A percentile compares a stretch with the other conserved stretches of the same genome.
phyloP scores from a whole-genome alignment of 805 yeast genomes.

The Kregervanrija pseudodelftensis region DNA sequence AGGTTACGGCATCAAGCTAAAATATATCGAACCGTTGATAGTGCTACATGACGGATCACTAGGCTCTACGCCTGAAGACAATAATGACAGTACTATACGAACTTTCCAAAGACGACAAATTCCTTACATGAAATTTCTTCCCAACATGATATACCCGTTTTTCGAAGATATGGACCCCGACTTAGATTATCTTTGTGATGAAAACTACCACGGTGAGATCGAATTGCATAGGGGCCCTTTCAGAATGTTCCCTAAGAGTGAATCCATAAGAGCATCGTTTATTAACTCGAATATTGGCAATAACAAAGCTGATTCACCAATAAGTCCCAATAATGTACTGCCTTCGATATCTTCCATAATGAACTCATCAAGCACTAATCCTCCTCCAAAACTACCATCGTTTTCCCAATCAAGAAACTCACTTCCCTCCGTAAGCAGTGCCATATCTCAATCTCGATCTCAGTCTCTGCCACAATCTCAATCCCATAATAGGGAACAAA shows the following conservation, averaged over 20 bases:
- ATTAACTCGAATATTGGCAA: too few species aligned
- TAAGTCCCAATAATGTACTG: too few species aligned
- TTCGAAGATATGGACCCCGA: conserved; percentile 32
- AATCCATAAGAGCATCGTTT: too few species aligned
- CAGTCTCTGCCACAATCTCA: too few species aligned
- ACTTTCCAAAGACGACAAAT: conserved; percentile 33
- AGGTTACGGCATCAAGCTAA: conserved; percentile 43
- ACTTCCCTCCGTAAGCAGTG: too few species aligned
- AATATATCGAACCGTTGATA: conserved; percentile 38
- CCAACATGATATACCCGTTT: conserved; percentile 28
- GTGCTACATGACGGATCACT: conserved; percentile 19
- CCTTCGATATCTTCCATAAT: too few species aligned
- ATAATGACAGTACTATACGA: conserved; percentile 2
- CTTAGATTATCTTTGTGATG: conserved; percentile 23
- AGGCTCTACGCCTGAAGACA: conserved; percentile 8
- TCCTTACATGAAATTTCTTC: conserved; percentile 36
- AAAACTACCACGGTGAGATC: conserved; percentile 11
- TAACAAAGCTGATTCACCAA: too few species aligned
- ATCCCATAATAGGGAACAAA: too few species aligned
- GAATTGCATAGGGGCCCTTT: conserved; percentile 28
- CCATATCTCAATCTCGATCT: too few species aligned
- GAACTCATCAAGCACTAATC: too few species aligned
- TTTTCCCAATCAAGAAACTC: too few species aligned
- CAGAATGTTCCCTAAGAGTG: conserved; percentile 8
- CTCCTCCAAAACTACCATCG: too few species aligned